phyloP scores from a whole-genome alignment of 306 rosid genomes.

The Cicer bijugum region DNA sequence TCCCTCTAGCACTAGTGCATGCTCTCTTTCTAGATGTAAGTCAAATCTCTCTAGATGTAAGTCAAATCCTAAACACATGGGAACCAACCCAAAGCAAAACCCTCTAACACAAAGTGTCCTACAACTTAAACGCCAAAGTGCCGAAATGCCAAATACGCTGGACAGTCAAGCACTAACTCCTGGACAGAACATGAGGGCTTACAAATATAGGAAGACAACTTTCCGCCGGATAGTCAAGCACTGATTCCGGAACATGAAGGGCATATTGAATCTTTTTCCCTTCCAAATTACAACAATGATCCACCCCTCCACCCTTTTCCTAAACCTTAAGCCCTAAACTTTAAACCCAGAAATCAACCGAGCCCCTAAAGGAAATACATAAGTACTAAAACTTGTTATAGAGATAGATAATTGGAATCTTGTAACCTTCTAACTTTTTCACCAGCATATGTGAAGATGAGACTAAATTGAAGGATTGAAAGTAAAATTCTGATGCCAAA shows the following conservation, averaged over 20 bases:
- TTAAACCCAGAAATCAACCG: not conserved
- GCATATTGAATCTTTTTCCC: no score
- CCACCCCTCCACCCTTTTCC: slow-evolving; percentile 12
- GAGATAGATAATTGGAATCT: not conserved
- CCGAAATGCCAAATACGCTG: not conserved
- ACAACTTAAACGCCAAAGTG: not conserved
- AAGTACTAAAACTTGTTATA: slow-evolving; percentile 1
- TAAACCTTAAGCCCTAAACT: no score
- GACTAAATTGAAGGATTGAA: not conserved
- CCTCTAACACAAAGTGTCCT: not conserved
- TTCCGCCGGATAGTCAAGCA: not conserved
- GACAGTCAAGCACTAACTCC: not conserved
- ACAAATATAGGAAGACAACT: not conserved
- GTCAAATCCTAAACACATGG: not conserved
- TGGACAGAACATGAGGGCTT: not conserved
- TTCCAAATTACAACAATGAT: not conserved
- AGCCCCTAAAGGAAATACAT: slow-evolving; percentile 13
- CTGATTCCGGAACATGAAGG: no score
- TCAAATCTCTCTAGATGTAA: not conserved
- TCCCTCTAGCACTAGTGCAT: not conserved
- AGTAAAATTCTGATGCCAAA: not conserved
- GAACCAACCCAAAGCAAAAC: not conserved
- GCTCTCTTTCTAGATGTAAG: not conserved
- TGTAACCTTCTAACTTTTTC: not conserved
- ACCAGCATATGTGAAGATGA: not conserved